Conservation (phyloP, 768 basidiomycete species). For the Zangia roseola region DNA sequence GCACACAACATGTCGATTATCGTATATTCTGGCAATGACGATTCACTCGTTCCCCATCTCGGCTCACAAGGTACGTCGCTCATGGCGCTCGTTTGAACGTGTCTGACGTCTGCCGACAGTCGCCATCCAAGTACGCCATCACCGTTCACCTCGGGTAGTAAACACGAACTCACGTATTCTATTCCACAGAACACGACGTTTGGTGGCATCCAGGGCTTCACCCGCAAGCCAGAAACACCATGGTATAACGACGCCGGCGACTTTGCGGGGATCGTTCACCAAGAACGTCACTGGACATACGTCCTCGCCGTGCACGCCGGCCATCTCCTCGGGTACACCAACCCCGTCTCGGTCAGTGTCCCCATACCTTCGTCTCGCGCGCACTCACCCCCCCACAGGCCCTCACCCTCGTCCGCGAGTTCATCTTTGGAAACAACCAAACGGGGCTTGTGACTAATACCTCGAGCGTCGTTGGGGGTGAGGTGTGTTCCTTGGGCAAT, state of each 20-base stretch:
- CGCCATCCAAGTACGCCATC: conserved; percentile 48
- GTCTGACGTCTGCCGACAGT: conserved; percentile 36
- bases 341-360: conserved; percentile 45
- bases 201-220: conserved; percentile 74
- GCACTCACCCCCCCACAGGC: conserved; percentile 39
- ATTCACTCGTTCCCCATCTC: conserved; percentile 60
- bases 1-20: conserved; percentile 50
- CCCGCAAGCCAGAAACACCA: conserved; percentile 62
- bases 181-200: conserved; percentile 68
- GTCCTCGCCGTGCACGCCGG: conserved; percentile 38
- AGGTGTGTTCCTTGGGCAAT: conserved; percentile 42
- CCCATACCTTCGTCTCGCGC: background rate
- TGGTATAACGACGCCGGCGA: conserved; percentile 61
- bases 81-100: background rate
- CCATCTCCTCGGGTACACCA: conserved; percentile 37
- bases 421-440: conserved; percentile 59
- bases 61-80: conserved; percentile 55
- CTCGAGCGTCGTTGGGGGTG: conserved; percentile 47
- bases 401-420: conserved; percentile 60
- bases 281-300: conserved; percentile 63
- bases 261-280: conserved; percentile 68
- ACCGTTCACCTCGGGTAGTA: background rate
- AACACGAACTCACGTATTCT: background rate
- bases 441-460: conserved; percentile 52
- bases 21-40: conserved; percentile 68